These are phyloP conservation scores for Phytophthora pluvialis DNA, from an alignment of 352 stramenopile genomes.

Conservation along the genomic window DNA sequence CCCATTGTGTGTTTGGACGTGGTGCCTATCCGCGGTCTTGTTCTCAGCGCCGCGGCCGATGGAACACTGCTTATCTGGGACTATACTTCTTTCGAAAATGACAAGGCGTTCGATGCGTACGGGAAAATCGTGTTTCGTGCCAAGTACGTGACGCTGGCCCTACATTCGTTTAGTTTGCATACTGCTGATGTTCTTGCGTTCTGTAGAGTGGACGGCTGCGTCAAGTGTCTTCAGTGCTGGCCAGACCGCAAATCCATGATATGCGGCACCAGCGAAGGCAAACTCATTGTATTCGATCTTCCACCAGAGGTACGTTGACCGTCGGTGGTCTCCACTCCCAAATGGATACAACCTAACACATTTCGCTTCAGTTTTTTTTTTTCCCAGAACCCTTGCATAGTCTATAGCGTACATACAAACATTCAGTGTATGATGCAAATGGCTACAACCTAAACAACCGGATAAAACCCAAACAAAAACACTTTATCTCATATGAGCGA, in stretches of 20 bases:
- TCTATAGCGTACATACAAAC: too few relatives aligned
- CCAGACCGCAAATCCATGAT: conserved; percentile 33
- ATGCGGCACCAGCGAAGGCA: conserved; percentile 42
- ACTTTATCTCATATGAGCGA: conserved; percentile 10
- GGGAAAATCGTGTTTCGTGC: conserved; percentile 52
- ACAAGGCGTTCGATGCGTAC: conserved; percentile 44
- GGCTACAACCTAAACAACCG: too few relatives aligned
- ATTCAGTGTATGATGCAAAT: too few relatives aligned
- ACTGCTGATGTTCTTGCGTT: not conserved
- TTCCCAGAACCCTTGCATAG: not conserved
- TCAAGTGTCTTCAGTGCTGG: conserved; percentile 47
- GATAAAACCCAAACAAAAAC: not conserved
- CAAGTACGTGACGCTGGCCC: conserved; percentile 37
- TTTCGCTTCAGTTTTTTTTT: conserved; percentile 22
- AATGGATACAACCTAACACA: not conserved
- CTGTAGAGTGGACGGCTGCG: conserved; percentile 34
- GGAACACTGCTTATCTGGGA: conserved; percentile 69
- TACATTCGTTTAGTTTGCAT: not conserved
- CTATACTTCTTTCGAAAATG: conserved; percentile 54
- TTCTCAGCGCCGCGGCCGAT: conserved; percentile 59
- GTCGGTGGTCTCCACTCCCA: not conserved
- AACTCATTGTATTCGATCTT: conserved; percentile 39
- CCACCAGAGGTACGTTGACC: conserved; percentile 23
- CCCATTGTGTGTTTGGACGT: conserved; percentile 66
- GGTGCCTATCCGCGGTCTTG: conserved; percentile 37